Conservation (phyloP, 805 yeast genomes). For the Kuraishia borneana region DNA sequence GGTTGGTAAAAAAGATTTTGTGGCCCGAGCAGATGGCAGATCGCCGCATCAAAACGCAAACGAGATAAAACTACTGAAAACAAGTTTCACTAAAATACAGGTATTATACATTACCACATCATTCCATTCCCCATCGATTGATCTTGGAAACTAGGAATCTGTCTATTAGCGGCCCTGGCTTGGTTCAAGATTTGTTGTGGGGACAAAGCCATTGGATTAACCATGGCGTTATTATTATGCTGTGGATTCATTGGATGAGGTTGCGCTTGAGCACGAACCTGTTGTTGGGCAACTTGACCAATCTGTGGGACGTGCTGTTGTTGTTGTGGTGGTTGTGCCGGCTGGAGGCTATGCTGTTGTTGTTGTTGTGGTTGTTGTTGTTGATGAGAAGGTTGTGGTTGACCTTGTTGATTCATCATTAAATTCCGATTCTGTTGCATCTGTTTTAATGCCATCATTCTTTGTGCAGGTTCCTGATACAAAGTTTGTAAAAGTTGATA, state of each 20-base stretch:
- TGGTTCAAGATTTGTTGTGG: constrained; percentile 4
- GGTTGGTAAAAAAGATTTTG: too few relatives aligned
- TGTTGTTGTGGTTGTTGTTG: not conserved
- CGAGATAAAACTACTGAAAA: too few relatives aligned
- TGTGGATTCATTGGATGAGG: too few relatives aligned
- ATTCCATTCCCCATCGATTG: too few relatives aligned
- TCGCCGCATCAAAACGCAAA: too few relatives aligned
- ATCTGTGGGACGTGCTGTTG: not conserved
- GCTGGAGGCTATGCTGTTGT: constrained; percentile 1
- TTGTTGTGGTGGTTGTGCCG: not conserved
- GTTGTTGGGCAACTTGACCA: not conserved
- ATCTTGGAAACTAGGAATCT: too few relatives aligned
- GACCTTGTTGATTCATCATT: constrained; percentile 3
- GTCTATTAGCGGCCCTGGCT: constrained; percentile 1
- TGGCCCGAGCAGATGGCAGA: too few relatives aligned
- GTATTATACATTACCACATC: too few relatives aligned
- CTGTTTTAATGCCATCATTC: constrained; percentile 4
- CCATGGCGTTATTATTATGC: not conserved
- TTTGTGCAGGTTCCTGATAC: constrained; percentile 33
- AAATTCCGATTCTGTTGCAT: constrained; percentile 5
- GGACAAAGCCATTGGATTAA: not conserved
- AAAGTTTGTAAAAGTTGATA: constrained; percentile 36
- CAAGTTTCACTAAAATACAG: too few relatives aligned
- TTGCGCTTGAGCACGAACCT: too few relatives aligned
- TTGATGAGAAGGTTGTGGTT: not conserved